A percentile compares a stretch with the other conserved stretches of the same genome.
Conservation (phyloP, 2,329 filamentous ascomycete species). For the Penicillium sp. region DNA sequence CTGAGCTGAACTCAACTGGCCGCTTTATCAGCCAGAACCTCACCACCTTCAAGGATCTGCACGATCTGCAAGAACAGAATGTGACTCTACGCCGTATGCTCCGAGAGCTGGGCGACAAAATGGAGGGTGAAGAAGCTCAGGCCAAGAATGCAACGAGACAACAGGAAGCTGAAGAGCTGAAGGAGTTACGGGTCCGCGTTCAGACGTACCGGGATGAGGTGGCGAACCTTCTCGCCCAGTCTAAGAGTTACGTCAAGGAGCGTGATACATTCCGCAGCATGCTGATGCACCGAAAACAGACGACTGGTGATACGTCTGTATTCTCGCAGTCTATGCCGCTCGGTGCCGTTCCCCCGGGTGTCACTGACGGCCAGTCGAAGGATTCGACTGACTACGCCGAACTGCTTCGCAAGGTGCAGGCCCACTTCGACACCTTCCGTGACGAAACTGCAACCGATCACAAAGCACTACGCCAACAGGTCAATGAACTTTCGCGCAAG, state of each 20-base stretch:
- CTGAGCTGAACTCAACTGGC: slow-evolving; percentile 80
- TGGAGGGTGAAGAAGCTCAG: slow-evolving; percentile 86
- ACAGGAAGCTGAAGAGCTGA: slow-evolving; percentile 67
- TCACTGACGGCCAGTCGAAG: slow-evolving; percentile 44
- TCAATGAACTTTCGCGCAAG: slow-evolving; percentile 76
- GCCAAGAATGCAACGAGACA: slow-evolving; percentile 56
- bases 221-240: slow-evolving; percentile 74
- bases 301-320: slow-evolving; percentile 58
- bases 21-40: slow-evolving; percentile 85
- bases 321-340: slow-evolving; percentile 72
- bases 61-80: slow-evolving; percentile 85
- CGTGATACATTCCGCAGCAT: slow-evolving; percentile 97
- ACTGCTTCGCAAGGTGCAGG: slow-evolving; percentile 81
- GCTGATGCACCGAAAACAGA: slow-evolving; percentile 73
- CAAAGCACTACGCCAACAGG: slow-evolving; percentile 78
- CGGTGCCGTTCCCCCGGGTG: slow-evolving; percentile 48
- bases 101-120: slow-evolving; percentile 79
- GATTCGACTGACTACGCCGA: slow-evolving; percentile 71
- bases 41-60: slow-evolving; percentile 83
- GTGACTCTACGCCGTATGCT: slow-evolving; percentile 78
- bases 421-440: slow-evolving; percentile 85
- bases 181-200: slow-evolving; percentile 69
- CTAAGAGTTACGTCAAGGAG: slow-evolving; percentile 92
- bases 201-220: slow-evolving; percentile 82
- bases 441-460: slow-evolving; percentile 82